A percentile compares a stretch with the other conserved stretches of the same genome.
Conservation (phyloP, 2,329 filamentous ascomycete genomes). For the Penicillium sp. region DNA sequence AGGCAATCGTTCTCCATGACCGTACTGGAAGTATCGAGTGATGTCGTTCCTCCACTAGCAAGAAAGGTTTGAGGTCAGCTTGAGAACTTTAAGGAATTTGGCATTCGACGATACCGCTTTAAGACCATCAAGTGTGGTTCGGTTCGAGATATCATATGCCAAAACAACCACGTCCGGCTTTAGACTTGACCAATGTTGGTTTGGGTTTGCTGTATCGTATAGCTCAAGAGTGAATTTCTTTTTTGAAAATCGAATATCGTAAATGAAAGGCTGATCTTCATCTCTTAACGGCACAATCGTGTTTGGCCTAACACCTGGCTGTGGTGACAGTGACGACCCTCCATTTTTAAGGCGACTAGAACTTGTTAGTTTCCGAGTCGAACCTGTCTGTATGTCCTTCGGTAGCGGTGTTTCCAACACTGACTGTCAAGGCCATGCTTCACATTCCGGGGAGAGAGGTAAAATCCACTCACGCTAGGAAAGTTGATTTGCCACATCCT, state of each 20-base stretch:
- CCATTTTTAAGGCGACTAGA: constrained; percentile 24
- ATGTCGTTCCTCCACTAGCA: constrained; percentile 46
- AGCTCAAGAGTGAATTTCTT: constrained; percentile 57
- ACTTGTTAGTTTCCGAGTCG: not conserved
- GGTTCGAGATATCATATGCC: constrained; percentile 60
- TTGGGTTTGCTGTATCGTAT: constrained; percentile 58
- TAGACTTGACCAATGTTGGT: constrained; percentile 57
- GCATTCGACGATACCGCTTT: constrained; percentile 30
- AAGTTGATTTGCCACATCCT: constrained; percentile 64
- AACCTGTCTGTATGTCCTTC: no score
- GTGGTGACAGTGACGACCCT: constrained; percentile 1
- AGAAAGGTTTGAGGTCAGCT: not conserved
- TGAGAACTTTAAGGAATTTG: not conserved
- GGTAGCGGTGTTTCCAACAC: no score
- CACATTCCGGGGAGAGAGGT: not conserved
- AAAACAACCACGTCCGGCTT: constrained; percentile 58
- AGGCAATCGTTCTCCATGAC: constrained; percentile 49
- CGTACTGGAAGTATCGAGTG: constrained; percentile 53
- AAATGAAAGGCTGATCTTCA: constrained; percentile 59
- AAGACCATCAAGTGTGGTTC: constrained; percentile 51
- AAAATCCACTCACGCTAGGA: constrained; percentile 56
- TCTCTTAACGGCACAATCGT: constrained; percentile 52
- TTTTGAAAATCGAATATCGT: constrained; percentile 59
- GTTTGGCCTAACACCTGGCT: constrained; percentile 31
- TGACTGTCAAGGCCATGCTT: not conserved